These are phyloP conservation scores for Rhododendron kiyosumense DNA, from an alignment of 148 eudicot genomes.

Conservation along the genomic window DNA sequence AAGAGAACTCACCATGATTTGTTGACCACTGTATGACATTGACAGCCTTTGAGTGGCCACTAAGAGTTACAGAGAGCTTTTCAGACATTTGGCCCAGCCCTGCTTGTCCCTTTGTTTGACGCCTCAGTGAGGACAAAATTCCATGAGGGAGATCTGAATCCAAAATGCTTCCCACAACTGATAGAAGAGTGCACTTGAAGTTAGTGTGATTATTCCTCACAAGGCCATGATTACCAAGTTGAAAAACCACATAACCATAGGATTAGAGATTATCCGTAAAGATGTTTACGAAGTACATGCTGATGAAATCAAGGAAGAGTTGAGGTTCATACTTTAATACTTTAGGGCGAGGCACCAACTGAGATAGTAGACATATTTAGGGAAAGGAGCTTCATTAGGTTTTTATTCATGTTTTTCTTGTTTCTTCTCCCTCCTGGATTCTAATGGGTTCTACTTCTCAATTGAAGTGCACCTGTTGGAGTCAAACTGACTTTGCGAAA, in stretches of 20 bases:
- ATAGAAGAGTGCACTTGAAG: slow-evolving; percentile 1
- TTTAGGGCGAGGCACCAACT: background rate
- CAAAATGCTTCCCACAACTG: slow-evolving; percentile 67
- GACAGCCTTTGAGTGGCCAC: slow-evolving; percentile 65
- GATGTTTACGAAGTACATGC: background rate
- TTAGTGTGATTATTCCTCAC: background rate
- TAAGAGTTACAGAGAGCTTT: slow-evolving; percentile 39
- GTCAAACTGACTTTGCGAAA: background rate
- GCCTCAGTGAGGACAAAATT: slow-evolving; percentile 45
- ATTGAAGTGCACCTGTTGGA: background rate
- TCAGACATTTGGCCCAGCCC: slow-evolving; percentile 27
- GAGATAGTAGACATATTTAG: background rate
- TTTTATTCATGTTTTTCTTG: background rate
- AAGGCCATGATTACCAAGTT: background rate
- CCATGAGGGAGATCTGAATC: slow-evolving; percentile 47
- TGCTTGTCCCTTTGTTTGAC: slow-evolving; percentile 17
- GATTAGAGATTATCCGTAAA: background rate
- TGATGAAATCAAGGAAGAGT: background rate
- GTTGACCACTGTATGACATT: slow-evolving; percentile 66
- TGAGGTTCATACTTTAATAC: background rate
- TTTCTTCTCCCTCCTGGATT: background rate
- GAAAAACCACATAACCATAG: background rate
- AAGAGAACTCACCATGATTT: slow-evolving; percentile 51
- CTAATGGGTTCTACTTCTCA: background rate
- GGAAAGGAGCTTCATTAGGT: background rate